These are phyloP conservation scores for Populus simonii DNA, from an alignment of 345 rosid genomes.

Conservation along the genomic window DNA sequence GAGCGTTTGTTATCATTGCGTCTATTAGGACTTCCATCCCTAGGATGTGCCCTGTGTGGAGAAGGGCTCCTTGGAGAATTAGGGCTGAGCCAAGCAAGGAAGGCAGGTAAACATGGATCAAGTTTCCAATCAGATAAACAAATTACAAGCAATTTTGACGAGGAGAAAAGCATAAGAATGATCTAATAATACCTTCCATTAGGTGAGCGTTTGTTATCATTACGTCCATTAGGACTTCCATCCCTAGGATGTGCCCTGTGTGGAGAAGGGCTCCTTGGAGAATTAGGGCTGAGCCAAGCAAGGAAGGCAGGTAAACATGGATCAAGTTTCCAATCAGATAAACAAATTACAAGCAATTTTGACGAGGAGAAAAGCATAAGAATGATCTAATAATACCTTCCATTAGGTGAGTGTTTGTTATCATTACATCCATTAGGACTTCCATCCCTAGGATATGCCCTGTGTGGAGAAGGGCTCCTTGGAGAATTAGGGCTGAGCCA, in stretches of 20 bases:
- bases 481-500: conserved; percentile 41
- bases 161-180: background rate
- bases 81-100: conserved; percentile 46
- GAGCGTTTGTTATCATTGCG: conserved; percentile 35
- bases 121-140: background rate
- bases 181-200: conserved; percentile 13
- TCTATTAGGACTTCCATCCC: conserved; percentile 39
- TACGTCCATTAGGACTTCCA: conserved; percentile 39
- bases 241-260: conserved; percentile 29
- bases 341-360: background rate
- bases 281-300: conserved; percentile 39
- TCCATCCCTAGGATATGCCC: conserved; percentile 25
- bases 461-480: conserved; percentile 31
- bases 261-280: conserved; percentile 33
- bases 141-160: background rate
- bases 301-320: conserved; percentile 42
- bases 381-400: conserved; percentile 5
- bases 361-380: background rate
- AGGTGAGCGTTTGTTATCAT: conserved; percentile 38
- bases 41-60: conserved; percentile 34
- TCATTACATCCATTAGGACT: conserved; percentile 43
- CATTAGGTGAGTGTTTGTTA: conserved; percentile 35
- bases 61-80: conserved; percentile 33
- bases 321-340: background rate
- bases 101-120: conserved; percentile 29